Evolutionary conservation across 2,329 filamentous ascomycete genomes (phyloP).

Genomic region (Massarina eburnea): DNA sequence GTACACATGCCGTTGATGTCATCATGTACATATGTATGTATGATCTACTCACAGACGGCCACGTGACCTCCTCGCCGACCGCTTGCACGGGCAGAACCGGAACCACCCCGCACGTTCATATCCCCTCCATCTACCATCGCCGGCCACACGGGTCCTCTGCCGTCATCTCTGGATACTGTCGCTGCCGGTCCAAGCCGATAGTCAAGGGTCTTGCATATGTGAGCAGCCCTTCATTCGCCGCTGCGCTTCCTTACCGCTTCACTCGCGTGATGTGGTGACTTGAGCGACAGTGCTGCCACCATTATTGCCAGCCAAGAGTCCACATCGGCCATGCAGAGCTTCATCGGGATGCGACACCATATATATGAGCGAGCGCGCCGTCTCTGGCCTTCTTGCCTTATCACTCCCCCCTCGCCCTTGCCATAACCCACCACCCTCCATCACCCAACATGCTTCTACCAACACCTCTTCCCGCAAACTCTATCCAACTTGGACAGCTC

Average conservation of each 20-base stretch:
- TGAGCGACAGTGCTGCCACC: not conserved
- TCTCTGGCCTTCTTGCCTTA: not conserved
- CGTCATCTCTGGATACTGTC: not conserved
- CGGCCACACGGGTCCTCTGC: too few relatives aligned
- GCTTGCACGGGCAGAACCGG: not conserved
- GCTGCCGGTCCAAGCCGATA: too few relatives aligned
- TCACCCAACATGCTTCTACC: slow-evolving; percentile 22
- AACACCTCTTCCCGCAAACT: slow-evolving; percentile 20
- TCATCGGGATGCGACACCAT: not conserved
- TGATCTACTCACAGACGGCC: too few relatives aligned
- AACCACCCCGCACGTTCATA: not conserved
- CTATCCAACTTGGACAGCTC: slow-evolving; percentile 31
- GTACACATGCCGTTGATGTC: too few relatives aligned
- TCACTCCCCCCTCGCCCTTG: not conserved
- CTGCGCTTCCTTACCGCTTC: not conserved
- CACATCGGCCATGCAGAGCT: not conserved
- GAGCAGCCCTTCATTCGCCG: not conserved
- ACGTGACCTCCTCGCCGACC: not conserved
- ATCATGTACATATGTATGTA: too few relatives aligned
- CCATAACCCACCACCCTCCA: slow-evolving; percentile 20
- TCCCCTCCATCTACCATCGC: too few relatives aligned
- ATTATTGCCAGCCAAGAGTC: not conserved
- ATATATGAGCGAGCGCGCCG: slow-evolving; percentile 50
- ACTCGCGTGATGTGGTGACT: not conserved
- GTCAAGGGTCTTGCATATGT: not conserved